A percentile compares a stretch with the other conserved stretches of the same genome.
Evolutionary conservation across 208 protist genomes (phyloP).

Genomic region (Novymonas esmeraldas): DNA sequence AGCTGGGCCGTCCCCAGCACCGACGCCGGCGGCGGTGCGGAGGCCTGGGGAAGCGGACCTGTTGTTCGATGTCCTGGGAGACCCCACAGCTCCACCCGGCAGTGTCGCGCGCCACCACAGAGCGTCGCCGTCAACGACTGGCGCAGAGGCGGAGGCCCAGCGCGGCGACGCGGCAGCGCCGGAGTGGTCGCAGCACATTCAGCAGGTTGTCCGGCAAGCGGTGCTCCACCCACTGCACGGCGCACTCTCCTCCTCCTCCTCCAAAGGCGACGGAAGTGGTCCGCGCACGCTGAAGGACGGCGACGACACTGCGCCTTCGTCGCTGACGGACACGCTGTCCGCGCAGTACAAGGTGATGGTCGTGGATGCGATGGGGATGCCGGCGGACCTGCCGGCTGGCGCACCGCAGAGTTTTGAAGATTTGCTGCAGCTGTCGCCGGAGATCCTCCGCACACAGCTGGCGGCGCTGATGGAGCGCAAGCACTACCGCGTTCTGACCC

Average conservation of each 20-base stretch:
- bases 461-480: conserved; percentile 34
- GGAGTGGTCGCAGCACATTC: conserved; percentile 25
- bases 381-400: conserved; percentile 43
- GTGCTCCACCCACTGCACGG: conserved; percentile 25
- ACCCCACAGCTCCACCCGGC: background rate
- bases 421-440: conserved; percentile 50
- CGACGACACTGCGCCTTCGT: conserved; percentile 10
- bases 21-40: background rate
- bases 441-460: conserved; percentile 46
- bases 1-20: background rate
- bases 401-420: conserved; percentile 58
- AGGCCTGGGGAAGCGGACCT: conserved; percentile 3
- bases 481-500: conserved; percentile 49
- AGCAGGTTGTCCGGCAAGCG: conserved; percentile 31
- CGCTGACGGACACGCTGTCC: background rate
- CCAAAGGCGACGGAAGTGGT: background rate
- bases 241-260: too few species aligned
- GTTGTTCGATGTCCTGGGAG: conserved; percentile 14
- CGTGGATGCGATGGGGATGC: conserved; percentile 80
- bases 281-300: background rate
- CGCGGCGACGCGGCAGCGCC: background rate
- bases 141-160: background rate
- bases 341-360: conserved; percentile 54
- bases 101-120: background rate
- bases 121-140: background rate